Evolutionary conservation across 148 eudicot species (phyloP).

Genomic region (Suaeda aralocaspica): DNA sequence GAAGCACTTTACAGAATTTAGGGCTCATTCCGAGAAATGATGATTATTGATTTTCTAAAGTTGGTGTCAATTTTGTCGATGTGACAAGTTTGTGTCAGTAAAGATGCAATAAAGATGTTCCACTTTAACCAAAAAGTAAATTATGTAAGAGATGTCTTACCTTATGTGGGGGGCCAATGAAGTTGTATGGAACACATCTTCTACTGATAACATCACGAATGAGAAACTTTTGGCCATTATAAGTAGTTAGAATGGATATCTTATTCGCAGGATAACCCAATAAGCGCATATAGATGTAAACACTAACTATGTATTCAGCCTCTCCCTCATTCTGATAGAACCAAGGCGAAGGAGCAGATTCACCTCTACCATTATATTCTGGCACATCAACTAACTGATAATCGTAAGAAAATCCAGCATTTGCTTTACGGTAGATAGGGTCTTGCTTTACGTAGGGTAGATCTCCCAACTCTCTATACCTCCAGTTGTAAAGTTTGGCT

Average conservation of each 20-base stretch:
- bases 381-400: slow-evolving; percentile 96
- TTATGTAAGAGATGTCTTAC: slow-evolving; percentile 26
- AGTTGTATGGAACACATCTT: slow-evolving; percentile 71
- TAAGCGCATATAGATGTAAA: slow-evolving; percentile 91
- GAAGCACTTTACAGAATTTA: no score
- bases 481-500: slow-evolving; percentile 92
- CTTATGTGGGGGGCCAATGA: slow-evolving; percentile 86
- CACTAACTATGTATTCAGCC: slow-evolving; percentile 93
- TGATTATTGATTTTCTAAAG: no score
- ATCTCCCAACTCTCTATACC: slow-evolving; percentile 92
- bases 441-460: slow-evolving; percentile 78
- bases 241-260: slow-evolving; percentile 93
- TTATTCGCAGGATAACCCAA: slow-evolving; percentile 93
- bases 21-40: no score
- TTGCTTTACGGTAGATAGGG: slow-evolving; percentile 66
- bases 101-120: not conserved
- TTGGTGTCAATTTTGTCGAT: no score
- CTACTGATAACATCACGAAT: slow-evolving; percentile 91
- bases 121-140: not conserved
- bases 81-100: no score
- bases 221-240: slow-evolving; percentile 94
- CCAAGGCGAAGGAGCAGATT: slow-evolving; percentile 96
- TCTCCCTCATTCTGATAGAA: slow-evolving; percentile 98
- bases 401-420: slow-evolving; percentile 86
- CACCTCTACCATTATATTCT: slow-evolving; percentile 87